phyloP scores from a whole-genome alignment of 371 early-diverging fungal genomes.

The Mucor mucedo region DNA sequence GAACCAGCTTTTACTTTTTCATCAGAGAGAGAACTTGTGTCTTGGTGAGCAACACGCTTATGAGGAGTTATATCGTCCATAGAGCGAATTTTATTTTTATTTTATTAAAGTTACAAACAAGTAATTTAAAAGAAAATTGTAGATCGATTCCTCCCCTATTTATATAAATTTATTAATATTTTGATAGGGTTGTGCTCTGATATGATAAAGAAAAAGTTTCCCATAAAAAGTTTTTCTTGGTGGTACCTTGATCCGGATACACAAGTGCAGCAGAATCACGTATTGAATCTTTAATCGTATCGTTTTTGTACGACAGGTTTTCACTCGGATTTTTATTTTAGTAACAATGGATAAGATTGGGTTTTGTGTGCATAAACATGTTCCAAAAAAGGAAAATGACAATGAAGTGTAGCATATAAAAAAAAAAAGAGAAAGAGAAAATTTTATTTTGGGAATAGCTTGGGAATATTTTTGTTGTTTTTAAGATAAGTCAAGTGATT shows the following conservation, averaged over 20 bases:
- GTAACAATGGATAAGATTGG: constrained; percentile 9
- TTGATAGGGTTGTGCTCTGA: background rate
- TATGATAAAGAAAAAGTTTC: constrained; percentile 3
- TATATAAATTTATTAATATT: too few species aligned
- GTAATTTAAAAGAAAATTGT: too few species aligned
- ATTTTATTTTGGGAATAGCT: background rate
- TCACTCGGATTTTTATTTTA: background rate
- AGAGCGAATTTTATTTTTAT: background rate
- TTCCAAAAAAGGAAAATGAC: too few species aligned
- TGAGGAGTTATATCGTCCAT: constrained; percentile 22
- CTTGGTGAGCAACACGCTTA: constrained; percentile 2
- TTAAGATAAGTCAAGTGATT: constrained; percentile 27
- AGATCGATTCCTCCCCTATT: too few species aligned
- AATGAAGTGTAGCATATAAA: background rate
- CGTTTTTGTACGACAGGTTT: background rate
- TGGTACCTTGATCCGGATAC: constrained; percentile 8
- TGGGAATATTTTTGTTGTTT: background rate
- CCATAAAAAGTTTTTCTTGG: constrained; percentile 1
- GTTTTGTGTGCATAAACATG: background rate
- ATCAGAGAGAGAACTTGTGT: background rate
- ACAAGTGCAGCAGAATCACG: background rate
- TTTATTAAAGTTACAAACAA: background rate
- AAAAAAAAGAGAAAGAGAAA: background rate
- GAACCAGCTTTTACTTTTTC: constrained; percentile 25
- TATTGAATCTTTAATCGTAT: constrained; percentile 7